Evolutionary conservation across 1,139 yeast species (phyloP).

Genomic region (Zygosaccharomyces sapae): DNA sequence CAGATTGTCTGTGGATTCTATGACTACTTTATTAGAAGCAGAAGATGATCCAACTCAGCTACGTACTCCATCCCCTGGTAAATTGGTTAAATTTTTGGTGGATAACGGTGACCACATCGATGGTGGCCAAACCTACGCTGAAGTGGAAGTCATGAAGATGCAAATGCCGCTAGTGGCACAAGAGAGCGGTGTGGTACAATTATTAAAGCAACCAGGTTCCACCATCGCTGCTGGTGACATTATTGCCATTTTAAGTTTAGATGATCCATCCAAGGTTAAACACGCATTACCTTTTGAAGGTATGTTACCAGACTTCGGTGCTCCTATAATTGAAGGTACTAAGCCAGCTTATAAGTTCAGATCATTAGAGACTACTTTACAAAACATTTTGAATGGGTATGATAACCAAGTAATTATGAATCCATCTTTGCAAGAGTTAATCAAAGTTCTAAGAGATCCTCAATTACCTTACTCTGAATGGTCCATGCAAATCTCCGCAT

Average conservation of each 20-base stretch:
- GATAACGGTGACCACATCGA: conserved; percentile 91
- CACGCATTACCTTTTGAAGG: conserved; percentile 96
- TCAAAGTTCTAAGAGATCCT: conserved; percentile 68
- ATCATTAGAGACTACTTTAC: conserved; percentile 54
- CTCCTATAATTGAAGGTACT: conserved; percentile 76
- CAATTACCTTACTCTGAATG: conserved; percentile 92
- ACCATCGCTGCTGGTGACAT: conserved; percentile 95
- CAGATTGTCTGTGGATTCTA: conserved; percentile 91
- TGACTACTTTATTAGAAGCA: conserved; percentile 86
- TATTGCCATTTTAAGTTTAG: conserved; percentile 86
- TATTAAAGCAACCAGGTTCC: conserved; percentile 97
- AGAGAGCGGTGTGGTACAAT: conserved; percentile 88
- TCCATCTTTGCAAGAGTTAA: conserved; percentile 66
- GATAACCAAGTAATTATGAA: conserved; percentile 95
- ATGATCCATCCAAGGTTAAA: conserved; percentile 95
- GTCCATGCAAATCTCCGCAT: conserved; percentile 78
- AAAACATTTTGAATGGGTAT: conserved; percentile 79
- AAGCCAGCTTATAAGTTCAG: conserved; percentile 77
- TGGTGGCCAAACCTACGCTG: conserved; percentile 95
- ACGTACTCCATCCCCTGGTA: conserved; percentile 98
- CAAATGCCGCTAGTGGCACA: conserved; percentile 88
- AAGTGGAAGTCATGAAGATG: conserved; percentile 99
- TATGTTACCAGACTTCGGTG: conserved; percentile 82
- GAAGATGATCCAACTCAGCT: conserved; percentile 98
- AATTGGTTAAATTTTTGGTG: conserved; percentile 85